Conservation (phyloP, 768 basidiomycete species). For the Auricularia heimuer region DNA sequence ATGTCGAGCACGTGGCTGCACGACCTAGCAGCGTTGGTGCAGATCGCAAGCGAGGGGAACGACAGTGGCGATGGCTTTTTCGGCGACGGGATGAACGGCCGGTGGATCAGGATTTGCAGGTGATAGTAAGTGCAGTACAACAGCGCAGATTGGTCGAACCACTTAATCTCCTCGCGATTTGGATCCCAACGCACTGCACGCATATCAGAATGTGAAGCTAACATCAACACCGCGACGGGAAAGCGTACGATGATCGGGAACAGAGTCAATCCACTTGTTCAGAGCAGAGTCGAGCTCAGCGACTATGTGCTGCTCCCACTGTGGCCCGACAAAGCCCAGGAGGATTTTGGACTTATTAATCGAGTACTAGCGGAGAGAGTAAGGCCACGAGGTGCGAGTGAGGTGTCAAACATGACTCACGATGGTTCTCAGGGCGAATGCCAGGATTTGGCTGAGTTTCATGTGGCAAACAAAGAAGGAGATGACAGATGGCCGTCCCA, state of each 20-base stretch:
- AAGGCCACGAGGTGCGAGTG: conserved; percentile 1
- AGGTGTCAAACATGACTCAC: conserved; percentile 23
- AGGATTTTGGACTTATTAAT: conserved; percentile 53
- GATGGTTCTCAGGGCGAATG: conserved; percentile 49
- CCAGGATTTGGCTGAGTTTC: conserved; percentile 50
- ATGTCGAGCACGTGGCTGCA: conserved; percentile 62
- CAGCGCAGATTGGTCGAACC: conserved; percentile 48
- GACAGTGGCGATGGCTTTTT: conserved; percentile 37
- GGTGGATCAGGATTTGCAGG: conserved; percentile 64
- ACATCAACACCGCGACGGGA: conserved; percentile 19
- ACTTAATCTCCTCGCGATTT: conserved; percentile 24
- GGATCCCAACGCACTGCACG: conserved; percentile 33
- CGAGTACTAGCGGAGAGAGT: conserved; percentile 43
- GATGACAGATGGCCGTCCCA: conserved; percentile 42
- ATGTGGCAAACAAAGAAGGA: conserved; percentile 47
- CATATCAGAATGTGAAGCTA: background rate
- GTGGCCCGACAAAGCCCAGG: conserved; percentile 36
- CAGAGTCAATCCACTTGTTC: conserved; percentile 59
- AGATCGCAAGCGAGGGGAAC: conserved; percentile 65
- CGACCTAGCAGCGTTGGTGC: conserved; percentile 73
- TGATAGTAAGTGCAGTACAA: conserved; percentile 52
- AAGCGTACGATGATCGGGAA: conserved; percentile 48
- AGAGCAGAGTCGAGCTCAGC: conserved; percentile 62
- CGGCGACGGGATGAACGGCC: conserved; percentile 64
- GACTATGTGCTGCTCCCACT: conserved; percentile 59